Percentiles rank a stretch among this genome's conserved stretches.
Evolutionary conservation across 106 monocot species (phyloP).

Genomic region (Ottelia alismoides): DNA sequence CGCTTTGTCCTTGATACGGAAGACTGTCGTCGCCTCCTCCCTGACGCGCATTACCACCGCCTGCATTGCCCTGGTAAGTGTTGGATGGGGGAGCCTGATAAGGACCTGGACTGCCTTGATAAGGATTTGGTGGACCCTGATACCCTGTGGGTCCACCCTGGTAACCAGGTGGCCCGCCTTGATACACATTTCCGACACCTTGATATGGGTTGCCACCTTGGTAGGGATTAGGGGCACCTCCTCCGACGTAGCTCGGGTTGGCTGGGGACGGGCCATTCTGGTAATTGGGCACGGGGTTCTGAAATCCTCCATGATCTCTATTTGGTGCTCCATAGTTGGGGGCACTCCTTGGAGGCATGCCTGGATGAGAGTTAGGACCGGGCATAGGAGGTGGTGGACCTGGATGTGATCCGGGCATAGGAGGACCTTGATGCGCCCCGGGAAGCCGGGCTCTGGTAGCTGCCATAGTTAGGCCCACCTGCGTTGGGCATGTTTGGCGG

Average conservation of each 20-base stretch:
- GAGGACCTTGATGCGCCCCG: not conserved
- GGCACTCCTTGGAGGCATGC: not conserved
- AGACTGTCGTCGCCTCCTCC: too few relatives aligned
- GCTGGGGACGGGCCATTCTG: too few relatives aligned
- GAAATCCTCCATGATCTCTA: slow-evolving; percentile 7
- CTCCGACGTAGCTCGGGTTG: too few relatives aligned
- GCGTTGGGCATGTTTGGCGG: not conserved
- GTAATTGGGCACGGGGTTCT: slow-evolving; percentile 21
- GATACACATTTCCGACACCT: slow-evolving; percentile 22
- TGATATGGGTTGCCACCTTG: too few relatives aligned
- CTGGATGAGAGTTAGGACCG: too few relatives aligned
- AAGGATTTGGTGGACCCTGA: not conserved
- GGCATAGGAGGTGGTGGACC: too few relatives aligned
- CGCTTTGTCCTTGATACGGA: too few relatives aligned
- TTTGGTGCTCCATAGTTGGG: slow-evolving; percentile 1
- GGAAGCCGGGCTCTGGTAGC: not conserved
- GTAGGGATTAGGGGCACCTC: slow-evolving; percentile 1
- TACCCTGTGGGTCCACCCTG: not conserved
- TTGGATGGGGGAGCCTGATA: slow-evolving; percentile 7
- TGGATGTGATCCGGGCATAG: too few relatives aligned
- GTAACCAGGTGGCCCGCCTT: not conserved
- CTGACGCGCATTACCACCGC: not conserved
- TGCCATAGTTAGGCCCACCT: slow-evolving; percentile 1
- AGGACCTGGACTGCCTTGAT: slow-evolving; percentile 16
- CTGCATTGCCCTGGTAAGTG: slow-evolving; percentile 5